phyloP scores from a whole-genome alignment of 768 basidiomycete genomes.

The Neoboletus magnificus region DNA sequence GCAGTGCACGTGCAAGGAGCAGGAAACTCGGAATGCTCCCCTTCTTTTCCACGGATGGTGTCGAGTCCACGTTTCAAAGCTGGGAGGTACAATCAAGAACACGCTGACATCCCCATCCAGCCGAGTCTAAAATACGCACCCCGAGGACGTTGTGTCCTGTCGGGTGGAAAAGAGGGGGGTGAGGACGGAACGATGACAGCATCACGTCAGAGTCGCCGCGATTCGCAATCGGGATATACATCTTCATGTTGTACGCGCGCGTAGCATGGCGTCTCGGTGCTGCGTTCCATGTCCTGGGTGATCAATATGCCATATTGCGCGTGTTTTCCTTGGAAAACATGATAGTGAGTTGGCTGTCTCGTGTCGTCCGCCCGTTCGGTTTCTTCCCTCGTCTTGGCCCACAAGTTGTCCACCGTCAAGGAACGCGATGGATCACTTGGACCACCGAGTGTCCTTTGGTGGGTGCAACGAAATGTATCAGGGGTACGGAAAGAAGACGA shows the following conservation, averaged over 20 bases:
- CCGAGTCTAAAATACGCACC: not conserved
- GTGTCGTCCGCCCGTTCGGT: not conserved
- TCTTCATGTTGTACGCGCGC: not conserved
- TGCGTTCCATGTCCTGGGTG: not conserved
- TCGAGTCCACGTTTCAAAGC: not conserved
- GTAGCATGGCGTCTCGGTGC: not conserved
- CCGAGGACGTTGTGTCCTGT: not conserved
- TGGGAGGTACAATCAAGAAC: constrained; percentile 1
- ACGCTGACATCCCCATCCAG: not conserved
- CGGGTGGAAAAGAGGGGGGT: not conserved
- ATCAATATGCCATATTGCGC: not conserved
- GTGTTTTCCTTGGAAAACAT: not conserved
- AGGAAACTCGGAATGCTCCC: constrained; percentile 9
- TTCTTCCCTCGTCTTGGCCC: not conserved
- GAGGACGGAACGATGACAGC: not conserved
- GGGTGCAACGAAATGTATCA: not conserved
- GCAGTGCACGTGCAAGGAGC: constrained; percentile 1
- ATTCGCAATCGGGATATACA: constrained; percentile 1
- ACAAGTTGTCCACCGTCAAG: not conserved
- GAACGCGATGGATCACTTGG: not conserved
- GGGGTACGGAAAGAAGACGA: not conserved
- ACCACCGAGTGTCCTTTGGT: too few relatives aligned
- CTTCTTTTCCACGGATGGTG: not conserved
- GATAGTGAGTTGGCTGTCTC: not conserved
- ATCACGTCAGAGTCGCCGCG: constrained; percentile 10